These are phyloP conservation scores for Lecanicillium sp. DNA, from an alignment of 2,329 filamentous ascomycete genomes.

Conservation along the genomic window DNA sequence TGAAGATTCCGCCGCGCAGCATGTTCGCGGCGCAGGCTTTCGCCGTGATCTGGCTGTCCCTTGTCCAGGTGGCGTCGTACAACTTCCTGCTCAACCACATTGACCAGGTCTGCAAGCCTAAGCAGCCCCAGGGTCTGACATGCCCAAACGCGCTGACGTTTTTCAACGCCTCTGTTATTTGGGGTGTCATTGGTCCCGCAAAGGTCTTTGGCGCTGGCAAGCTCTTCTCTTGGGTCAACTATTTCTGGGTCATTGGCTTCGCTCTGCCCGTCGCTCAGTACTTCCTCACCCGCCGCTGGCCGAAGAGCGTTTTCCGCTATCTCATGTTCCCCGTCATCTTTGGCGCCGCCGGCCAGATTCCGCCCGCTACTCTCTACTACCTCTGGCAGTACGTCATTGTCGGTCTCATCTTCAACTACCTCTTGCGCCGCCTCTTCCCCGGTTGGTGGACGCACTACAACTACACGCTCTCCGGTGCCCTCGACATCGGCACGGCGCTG, in stretches of 20 bases:
- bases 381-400: slow-evolving; percentile 50
- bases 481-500: slow-evolving; percentile 48
- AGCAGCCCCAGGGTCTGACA: slow-evolving; percentile 45
- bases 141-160: slow-evolving; percentile 54
- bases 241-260: slow-evolving; percentile 50
- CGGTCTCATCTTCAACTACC: slow-evolving; percentile 50
- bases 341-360: slow-evolving; percentile 43
- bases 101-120: slow-evolving; percentile 42
- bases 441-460: slow-evolving; percentile 55
- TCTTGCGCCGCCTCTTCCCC: slow-evolving; percentile 40
- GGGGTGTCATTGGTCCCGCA: slow-evolving; percentile 50
- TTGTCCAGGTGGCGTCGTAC: slow-evolving; percentile 33
- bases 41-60: slow-evolving; percentile 34
- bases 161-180: slow-evolving; percentile 54
- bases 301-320: slow-evolving; percentile 40
- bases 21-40: slow-evolving; percentile 42
- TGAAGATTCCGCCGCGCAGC: slow-evolving; percentile 46
- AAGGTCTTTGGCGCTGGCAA: slow-evolving; percentile 31
- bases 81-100: slow-evolving; percentile 43
- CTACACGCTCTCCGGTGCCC: slow-evolving; percentile 48
- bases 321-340: slow-evolving; percentile 50
- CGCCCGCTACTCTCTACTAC: slow-evolving; percentile 51
- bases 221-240: slow-evolving; percentile 44
- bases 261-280: slow-evolving; percentile 43
- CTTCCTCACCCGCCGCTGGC: slow-evolving; percentile 41